phyloP scores from a whole-genome alignment of 345 rosid genomes.

The Draba incana region DNA sequence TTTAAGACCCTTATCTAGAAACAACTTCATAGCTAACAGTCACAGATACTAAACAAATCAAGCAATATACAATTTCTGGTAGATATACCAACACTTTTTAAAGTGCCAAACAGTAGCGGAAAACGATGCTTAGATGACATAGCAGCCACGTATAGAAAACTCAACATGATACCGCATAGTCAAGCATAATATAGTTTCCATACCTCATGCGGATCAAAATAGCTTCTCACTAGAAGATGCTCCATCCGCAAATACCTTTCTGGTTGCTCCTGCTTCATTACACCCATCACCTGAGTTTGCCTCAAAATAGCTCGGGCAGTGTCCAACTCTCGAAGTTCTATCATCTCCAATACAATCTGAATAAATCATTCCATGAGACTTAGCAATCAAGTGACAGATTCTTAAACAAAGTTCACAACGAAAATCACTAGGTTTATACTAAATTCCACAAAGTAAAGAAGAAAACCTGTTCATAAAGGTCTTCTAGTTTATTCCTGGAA shows the following conservation, averaged over 20 bases:
- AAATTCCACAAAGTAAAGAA: not conserved
- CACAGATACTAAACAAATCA: not conserved
- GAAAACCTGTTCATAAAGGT: constrained; percentile 86
- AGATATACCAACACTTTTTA: constrained; percentile 14
- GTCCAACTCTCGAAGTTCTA: constrained; percentile 92
- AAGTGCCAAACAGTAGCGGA: constrained; percentile 5
- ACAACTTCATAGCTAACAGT: not conserved
- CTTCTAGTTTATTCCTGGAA: constrained; percentile 87
- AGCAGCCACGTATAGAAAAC: constrained; percentile 11
- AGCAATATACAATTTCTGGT: constrained; percentile 1
- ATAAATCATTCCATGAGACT: constrained; percentile 13
- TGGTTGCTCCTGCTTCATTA: constrained; percentile 99
- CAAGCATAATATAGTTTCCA: constrained; percentile 25
- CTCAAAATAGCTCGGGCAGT: constrained; percentile 94
- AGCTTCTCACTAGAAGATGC: constrained; percentile 93
- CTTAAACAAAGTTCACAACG: constrained; percentile 11
- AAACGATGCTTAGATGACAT: constrained; percentile 13
- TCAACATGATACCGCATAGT: not conserved
- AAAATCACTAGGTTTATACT: not conserved
- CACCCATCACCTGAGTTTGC: constrained; percentile 99
- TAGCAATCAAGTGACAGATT: constrained; percentile 8
- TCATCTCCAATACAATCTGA: constrained; percentile 97
- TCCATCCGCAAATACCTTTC: constrained; percentile 93
- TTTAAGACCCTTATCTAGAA: constrained; percentile 17
- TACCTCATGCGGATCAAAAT: constrained; percentile 97